Percentiles rank a stretch among this genome's conserved stretches.
phyloP scores from a whole-genome alignment of 176 grass and related monocot genomes.

The Musa schizocarpa region DNA sequence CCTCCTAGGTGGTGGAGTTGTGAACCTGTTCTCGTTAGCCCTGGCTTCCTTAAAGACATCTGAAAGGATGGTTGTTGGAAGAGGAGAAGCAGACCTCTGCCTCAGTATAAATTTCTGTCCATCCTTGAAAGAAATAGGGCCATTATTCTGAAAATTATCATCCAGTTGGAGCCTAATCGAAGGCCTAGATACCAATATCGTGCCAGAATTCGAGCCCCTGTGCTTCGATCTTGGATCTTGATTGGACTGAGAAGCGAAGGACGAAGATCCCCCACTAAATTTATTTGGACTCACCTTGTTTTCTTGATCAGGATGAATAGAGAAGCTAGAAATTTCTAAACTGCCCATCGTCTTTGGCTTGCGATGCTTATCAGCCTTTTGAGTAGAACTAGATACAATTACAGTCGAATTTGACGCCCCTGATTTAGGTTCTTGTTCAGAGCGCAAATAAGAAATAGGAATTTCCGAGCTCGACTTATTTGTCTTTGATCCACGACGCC shows the following conservation, averaged over 20 bases:
- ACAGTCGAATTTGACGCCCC: neutral
- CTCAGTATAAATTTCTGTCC: constrained; percentile 22
- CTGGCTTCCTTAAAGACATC: constrained; percentile 76
- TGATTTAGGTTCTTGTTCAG: neutral
- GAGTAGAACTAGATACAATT: neutral
- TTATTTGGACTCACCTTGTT: neutral
- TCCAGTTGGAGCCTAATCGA: neutral
- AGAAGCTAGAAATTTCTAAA: neutral
- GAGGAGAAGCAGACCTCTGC: constrained; percentile 48
- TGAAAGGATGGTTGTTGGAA: constrained; percentile 45
- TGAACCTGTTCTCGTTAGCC: constrained; percentile 62
- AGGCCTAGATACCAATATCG: neutral
- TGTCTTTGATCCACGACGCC: neutral
- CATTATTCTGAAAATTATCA: neutral
- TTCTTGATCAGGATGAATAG: neutral
- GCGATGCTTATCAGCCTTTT: neutral
- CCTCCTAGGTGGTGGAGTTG: constrained; percentile 60
- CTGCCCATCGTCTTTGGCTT: neutral
- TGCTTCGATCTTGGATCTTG: neutral
- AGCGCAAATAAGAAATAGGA: neutral
- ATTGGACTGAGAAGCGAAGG: neutral
- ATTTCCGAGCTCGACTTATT: neutral
- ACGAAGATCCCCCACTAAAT: neutral
- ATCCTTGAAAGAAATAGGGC: neutral
- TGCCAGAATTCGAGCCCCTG: neutral